Percentiles rank a stretch among this genome's conserved stretches.
These are phyloP conservation scores for Epichloe typhina DNA, from an alignment of 2,329 filamentous ascomycete species.

Conservation along the genomic window DNA sequence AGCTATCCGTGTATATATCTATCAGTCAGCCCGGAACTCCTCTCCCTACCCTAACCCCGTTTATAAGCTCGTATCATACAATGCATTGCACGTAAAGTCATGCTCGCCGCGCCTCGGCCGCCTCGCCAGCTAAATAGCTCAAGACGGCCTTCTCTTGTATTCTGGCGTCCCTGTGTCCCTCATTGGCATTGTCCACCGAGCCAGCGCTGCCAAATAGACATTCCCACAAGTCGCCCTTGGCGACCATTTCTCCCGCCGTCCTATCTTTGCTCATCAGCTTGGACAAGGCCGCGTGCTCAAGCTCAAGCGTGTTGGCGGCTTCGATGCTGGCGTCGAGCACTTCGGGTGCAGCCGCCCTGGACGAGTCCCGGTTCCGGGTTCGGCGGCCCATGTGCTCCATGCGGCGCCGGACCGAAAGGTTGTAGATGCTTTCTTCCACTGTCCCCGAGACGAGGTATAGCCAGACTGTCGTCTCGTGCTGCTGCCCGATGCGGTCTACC, in stretches of 20 bases:
- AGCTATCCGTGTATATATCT: not conserved
- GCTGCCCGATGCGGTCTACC: conserved; percentile 88
- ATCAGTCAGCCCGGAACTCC: not conserved
- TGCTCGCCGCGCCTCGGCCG: conserved; percentile 15
- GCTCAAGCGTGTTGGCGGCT: conserved; percentile 69
- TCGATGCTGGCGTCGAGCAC: conserved; percentile 55
- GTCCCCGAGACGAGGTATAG: conserved; percentile 86
- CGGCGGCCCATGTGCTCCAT: conserved; percentile 57
- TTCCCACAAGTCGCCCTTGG: conserved; percentile 69
- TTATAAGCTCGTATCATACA: not conserved
- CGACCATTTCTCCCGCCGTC: conserved; percentile 66
- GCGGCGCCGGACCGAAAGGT: conserved; percentile 67
- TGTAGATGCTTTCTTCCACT: conserved; percentile 84
- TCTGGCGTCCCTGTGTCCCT: conserved; percentile 12
- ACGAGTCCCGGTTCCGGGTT: conserved; percentile 1
- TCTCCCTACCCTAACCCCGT: too few species aligned
- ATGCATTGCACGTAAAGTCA: not conserved
- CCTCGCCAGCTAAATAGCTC: conserved; percentile 32
- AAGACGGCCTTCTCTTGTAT: conserved; percentile 22
- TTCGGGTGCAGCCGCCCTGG: conserved; percentile 25
- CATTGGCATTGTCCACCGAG: conserved; percentile 13
- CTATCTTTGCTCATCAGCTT: conserved; percentile 58
- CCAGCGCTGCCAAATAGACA: conserved; percentile 63
- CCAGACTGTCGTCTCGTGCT: conserved; percentile 82
- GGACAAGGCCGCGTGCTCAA: conserved; percentile 59